These are phyloP conservation scores for Acacia concinna DNA, from an alignment of 331 rosid genomes.

Conservation along the genomic window DNA sequence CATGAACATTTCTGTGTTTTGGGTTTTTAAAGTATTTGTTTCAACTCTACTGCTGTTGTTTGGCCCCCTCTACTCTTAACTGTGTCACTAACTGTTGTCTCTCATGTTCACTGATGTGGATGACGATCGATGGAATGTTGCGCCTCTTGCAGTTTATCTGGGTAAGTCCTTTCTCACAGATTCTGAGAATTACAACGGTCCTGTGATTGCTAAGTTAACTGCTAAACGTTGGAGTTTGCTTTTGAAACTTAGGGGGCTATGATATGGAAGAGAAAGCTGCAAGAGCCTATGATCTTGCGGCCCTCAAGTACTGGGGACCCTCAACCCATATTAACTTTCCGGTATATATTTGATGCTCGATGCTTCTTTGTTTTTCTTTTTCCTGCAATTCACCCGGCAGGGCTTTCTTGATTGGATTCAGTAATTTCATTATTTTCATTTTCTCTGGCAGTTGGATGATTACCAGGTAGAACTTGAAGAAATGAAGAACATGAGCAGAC, in stretches of 20 bases:
- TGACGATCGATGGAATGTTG: neutral
- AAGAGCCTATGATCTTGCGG: slow-evolving; percentile 97
- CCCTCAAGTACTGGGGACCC: slow-evolving; percentile 96
- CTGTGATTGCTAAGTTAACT: neutral
- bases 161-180: neutral
- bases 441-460: slow-evolving; percentile 65
- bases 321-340: slow-evolving; percentile 90
- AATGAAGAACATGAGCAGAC: slow-evolving; percentile 97
- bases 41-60: neutral
- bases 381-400: neutral
- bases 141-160: slow-evolving; percentile 2
- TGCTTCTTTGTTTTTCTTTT: neutral
- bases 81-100: slow-evolving; percentile 38
- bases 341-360: slow-evolving; percentile 36
- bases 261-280: slow-evolving; percentile 99
- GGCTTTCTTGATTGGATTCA: neutral
- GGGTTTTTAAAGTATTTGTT: neutral
- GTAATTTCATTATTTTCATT: neutral
- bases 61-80: slow-evolving; percentile 36
- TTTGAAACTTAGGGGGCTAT: slow-evolving; percentile 71
- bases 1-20: slow-evolving; percentile 7
- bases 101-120: slow-evolving; percentile 28
- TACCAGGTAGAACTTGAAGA: slow-evolving; percentile 72
- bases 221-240: neutral
- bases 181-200: neutral